phyloP scores from a whole-genome alignment of 2,329 filamentous ascomycete species.

The Aspergillus luchuensis region DNA sequence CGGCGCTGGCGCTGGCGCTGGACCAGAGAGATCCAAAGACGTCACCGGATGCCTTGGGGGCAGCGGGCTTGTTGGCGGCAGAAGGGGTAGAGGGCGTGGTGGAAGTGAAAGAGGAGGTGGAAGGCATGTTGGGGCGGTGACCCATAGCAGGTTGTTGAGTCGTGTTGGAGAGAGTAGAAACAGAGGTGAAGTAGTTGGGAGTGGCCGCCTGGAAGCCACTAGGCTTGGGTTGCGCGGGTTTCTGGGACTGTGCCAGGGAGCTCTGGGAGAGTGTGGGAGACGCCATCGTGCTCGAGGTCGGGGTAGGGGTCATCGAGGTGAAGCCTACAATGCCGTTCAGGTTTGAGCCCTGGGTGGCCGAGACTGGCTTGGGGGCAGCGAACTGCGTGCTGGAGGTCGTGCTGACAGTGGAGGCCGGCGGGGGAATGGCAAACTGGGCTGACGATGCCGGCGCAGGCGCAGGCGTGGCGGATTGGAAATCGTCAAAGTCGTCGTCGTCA shows the following conservation, averaged over 20 bases:
- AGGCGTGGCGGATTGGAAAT: slow-evolving; percentile 83
- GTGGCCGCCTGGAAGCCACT: slow-evolving; percentile 72
- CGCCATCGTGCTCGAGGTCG: slow-evolving; percentile 54
- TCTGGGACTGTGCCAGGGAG: slow-evolving; percentile 41
- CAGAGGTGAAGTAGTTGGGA: slow-evolving; percentile 94
- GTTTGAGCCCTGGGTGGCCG: slow-evolving; percentile 77
- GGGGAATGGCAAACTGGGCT: slow-evolving; percentile 42
- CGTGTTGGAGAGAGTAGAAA: slow-evolving; percentile 47
- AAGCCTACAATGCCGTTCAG: slow-evolving; percentile 78
- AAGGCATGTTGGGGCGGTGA: slow-evolving; percentile 37
- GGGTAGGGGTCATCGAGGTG: slow-evolving; percentile 77
- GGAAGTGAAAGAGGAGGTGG: slow-evolving; percentile 42
- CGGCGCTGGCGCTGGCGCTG: slow-evolving; percentile 66
- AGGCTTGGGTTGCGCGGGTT: slow-evolving; percentile 55
- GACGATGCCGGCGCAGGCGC: slow-evolving; percentile 37
- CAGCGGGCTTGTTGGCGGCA: slow-evolving; percentile 51
- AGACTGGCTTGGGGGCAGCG: slow-evolving; percentile 79
- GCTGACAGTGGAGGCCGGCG: slow-evolving; percentile 52
- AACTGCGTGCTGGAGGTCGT: slow-evolving; percentile 65
- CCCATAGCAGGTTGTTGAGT: slow-evolving; percentile 36
- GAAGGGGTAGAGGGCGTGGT: slow-evolving; percentile 42
- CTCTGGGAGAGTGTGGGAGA: slow-evolving; percentile 58
- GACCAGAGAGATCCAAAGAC: slow-evolving; percentile 88
- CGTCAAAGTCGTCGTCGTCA: slow-evolving; percentile 83
- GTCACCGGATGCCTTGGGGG: slow-evolving; percentile 63